A percentile compares a stretch with the other conserved stretches of the same genome.
phyloP scores from a whole-genome alignment of 163 green algal species.

The Chlorella variabilis region DNA sequence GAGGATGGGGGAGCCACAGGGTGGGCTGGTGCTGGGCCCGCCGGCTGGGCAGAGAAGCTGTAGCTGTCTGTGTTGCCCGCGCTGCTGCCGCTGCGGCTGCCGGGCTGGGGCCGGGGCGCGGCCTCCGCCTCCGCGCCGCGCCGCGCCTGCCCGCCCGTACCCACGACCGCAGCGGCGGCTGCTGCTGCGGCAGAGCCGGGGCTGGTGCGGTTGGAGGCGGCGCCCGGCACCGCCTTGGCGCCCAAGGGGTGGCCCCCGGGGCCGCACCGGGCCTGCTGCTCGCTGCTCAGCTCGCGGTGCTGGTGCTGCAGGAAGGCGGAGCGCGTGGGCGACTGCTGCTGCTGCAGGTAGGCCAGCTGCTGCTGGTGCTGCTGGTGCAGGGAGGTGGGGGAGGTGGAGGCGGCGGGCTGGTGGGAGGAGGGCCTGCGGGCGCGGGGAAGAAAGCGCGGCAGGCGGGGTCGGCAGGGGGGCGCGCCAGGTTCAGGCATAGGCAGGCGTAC shows the following conservation, averaged over 20 bases:
- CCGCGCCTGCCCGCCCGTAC: neutral
- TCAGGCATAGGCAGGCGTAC: no score
- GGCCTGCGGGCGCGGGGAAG: no score
- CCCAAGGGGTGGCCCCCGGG: neutral
- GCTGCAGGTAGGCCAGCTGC: neutral
- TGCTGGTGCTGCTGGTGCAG: conserved; percentile 19
- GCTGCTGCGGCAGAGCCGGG: neutral
- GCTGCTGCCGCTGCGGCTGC: neutral
- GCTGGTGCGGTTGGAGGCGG: neutral
- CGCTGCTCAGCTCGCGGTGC: neutral
- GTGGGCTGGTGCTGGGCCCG: neutral
- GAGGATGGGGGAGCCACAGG: neutral
- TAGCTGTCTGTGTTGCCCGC: neutral
- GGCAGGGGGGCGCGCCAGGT: no score
- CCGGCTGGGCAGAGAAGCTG: neutral
- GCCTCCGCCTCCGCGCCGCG: neutral
- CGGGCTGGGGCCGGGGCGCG: neutral
- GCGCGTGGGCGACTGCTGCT: neutral
- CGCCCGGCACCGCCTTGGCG: neutral
- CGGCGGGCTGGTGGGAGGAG: neutral
- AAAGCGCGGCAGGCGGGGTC: no score
- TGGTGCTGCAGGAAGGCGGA: conserved; percentile 25
- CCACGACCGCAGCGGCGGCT: neutral
- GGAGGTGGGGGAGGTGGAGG: conserved; percentile 1
- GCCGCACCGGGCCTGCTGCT: neutral